These are phyloP conservation scores for Acorus calamus DNA, from an alignment of 106 monocot genomes.

Conservation along the genomic window DNA sequence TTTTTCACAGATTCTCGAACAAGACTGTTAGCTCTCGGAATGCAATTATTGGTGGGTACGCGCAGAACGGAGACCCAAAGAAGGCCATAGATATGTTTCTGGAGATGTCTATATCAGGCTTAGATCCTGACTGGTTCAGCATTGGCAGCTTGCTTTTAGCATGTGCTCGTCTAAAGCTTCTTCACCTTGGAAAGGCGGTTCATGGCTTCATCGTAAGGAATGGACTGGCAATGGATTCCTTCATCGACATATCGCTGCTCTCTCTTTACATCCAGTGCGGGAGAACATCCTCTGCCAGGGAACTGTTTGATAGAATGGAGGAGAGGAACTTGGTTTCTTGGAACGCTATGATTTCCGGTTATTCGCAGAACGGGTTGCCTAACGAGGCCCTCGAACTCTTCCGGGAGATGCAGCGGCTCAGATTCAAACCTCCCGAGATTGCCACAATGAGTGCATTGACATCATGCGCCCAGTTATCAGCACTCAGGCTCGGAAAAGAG, in stretches of 20 bases:
- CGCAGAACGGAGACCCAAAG: conserved; percentile 53
- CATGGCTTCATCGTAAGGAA: conserved; percentile 51
- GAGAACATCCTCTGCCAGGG: conserved; percentile 15
- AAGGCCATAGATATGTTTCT: conserved; percentile 40
- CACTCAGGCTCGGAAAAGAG: conserved; percentile 43
- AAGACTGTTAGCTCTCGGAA: conserved; percentile 56
- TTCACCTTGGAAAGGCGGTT: conserved; percentile 26
- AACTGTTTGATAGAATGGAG: conserved; percentile 34
- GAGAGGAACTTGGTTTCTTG: conserved; percentile 45
- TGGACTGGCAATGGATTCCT: conserved; percentile 46
- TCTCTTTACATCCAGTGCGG: conserved; percentile 58
- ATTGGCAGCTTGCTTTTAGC: conserved; percentile 62
- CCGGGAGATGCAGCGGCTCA: conserved; percentile 26
- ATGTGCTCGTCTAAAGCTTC: conserved; percentile 26
- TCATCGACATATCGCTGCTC: conserved; percentile 47
- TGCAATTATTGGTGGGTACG: conserved; percentile 61
- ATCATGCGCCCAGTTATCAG: conserved; percentile 42
- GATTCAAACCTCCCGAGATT: conserved; percentile 29
- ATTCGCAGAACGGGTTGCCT: conserved; percentile 37
- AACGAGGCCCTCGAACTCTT: conserved; percentile 43
- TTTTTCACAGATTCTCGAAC: conserved; percentile 21
- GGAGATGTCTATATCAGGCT: conserved; percentile 24
- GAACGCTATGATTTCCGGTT: conserved; percentile 67
- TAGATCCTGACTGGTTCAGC: conserved; percentile 50
- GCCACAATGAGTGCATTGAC: conserved; percentile 31